A percentile compares a stretch with the other conserved stretches of the same genome.
Evolutionary conservation across 2,329 filamentous ascomycete species (phyloP).

Genomic region (Calycina herbarum): DNA sequence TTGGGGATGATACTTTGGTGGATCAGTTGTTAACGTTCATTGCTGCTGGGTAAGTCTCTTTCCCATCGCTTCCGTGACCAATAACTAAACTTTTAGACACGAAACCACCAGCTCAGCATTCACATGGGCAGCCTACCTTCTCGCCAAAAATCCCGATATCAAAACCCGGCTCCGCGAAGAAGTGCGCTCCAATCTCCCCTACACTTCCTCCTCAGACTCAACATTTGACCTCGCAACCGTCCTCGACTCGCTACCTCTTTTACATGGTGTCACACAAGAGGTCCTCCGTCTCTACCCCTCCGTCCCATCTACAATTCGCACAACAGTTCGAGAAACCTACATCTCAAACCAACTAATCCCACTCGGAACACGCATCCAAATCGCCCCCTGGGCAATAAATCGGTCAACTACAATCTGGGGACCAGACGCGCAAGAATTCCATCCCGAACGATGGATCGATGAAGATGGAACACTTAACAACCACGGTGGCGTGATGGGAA

Average conservation of each 20-base stretch:
- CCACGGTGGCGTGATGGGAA: constrained; percentile 53
- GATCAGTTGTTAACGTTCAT: constrained; percentile 90
- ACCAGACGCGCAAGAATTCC: constrained; percentile 57
- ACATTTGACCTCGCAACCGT: constrained; percentile 46
- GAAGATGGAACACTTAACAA: constrained; percentile 27
- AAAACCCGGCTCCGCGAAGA: constrained; percentile 62
- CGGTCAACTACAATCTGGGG: constrained; percentile 59
- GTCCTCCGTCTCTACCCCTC: constrained; percentile 67
- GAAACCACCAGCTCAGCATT: constrained; percentile 75
- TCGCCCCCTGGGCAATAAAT: constrained; percentile 58
- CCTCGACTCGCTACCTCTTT: constrained; percentile 65
- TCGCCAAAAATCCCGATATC: constrained; percentile 57
- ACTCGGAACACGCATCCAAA: constrained; percentile 54
- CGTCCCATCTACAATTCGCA: constrained; percentile 63
- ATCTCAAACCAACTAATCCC: constrained; percentile 59
- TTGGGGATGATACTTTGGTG: constrained; percentile 73
- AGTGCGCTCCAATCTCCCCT: constrained; percentile 48
- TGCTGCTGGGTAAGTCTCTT: constrained; percentile 57
- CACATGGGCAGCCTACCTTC: constrained; percentile 67
- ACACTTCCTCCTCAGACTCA: constrained; percentile 21
- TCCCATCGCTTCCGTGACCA: no score
- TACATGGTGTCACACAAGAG: constrained; percentile 68
- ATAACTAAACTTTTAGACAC: constrained; percentile 47
- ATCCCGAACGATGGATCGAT: constrained; percentile 56
- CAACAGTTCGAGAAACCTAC: constrained; percentile 55